Evolutionary conservation across 306 rosid species (phyloP).

Genomic region (Fragaria nilgerrensis): DNA sequence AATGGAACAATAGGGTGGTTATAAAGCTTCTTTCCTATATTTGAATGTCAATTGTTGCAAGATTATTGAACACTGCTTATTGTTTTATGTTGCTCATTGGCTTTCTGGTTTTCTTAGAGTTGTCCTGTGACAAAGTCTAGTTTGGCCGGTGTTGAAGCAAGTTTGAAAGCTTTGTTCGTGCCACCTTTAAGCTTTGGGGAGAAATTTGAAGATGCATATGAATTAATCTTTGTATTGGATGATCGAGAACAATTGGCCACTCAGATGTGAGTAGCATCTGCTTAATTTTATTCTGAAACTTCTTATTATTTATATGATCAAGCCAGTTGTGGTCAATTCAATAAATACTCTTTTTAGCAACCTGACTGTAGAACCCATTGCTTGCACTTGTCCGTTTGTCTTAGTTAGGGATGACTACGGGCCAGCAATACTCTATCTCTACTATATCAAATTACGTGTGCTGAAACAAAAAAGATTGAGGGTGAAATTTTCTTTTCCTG

Average conservation of each 20-base stretch:
- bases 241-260: constrained; percentile 89
- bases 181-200: constrained; percentile 89
- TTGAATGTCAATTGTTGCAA: constrained; percentile 9
- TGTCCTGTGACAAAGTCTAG: constrained; percentile 34
- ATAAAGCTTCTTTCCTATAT: background rate
- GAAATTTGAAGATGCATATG: constrained; percentile 85
- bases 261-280: constrained; percentile 64
- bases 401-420: background rate
- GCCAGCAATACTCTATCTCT: background rate
- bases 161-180: constrained; percentile 47
- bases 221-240: constrained; percentile 75
- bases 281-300: background rate
- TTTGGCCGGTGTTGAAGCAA: constrained; percentile 35
- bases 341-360: background rate
- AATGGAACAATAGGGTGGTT: background rate
- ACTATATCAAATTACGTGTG: background rate
- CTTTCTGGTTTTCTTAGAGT: constrained; percentile 39
- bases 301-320: background rate
- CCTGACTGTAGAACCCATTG: background rate
- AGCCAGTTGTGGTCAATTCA: background rate
- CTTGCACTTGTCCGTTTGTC: background rate
- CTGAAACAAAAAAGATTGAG: background rate
- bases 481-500: background rate
- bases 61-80: constrained; percentile 1
- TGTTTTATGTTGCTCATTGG: constrained; percentile 17